Conservation (phyloP, 352 stramenopile genomes). For the Globisporangium cederbergense region DNA sequence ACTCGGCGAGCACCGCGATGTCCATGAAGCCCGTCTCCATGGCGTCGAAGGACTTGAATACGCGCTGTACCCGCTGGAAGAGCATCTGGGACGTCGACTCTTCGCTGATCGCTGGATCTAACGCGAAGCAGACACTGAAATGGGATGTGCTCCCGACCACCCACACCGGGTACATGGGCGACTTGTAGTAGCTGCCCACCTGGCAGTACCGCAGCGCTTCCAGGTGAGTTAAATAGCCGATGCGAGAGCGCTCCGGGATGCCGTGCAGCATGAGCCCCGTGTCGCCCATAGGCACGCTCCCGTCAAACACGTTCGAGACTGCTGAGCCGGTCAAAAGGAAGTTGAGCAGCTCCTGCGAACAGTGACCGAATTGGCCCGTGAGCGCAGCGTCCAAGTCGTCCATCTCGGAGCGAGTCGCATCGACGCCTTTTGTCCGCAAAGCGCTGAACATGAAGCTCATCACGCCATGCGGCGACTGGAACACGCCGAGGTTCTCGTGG, state of each 20-base stretch:
- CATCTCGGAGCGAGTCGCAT: slow-evolving; percentile 60
- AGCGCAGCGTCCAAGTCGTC: slow-evolving; percentile 57
- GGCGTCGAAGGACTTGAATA: slow-evolving; percentile 87
- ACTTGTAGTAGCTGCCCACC: slow-evolving; percentile 91
- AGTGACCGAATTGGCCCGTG: slow-evolving; percentile 77
- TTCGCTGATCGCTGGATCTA: slow-evolving; percentile 49
- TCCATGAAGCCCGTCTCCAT: slow-evolving; percentile 89
- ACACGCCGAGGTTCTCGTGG: slow-evolving; percentile 19
- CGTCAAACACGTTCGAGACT: slow-evolving; percentile 85
- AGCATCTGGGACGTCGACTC: slow-evolving; percentile 71
- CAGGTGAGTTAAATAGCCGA: slow-evolving; percentile 90
- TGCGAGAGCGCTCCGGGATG: slow-evolving; percentile 35
- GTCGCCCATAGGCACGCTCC: slow-evolving; percentile 69
- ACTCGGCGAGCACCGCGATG: slow-evolving; percentile 49
- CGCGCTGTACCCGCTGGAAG: slow-evolving; percentile 81
- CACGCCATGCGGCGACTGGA: slow-evolving; percentile 44
- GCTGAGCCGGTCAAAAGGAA: slow-evolving; percentile 75
- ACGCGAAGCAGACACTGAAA: slow-evolving; percentile 88
- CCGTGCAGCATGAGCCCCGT: slow-evolving; percentile 69
- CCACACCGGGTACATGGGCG: slow-evolving; percentile 84
- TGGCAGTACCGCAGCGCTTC: slow-evolving; percentile 89
- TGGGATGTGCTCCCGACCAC: slow-evolving; percentile 88
- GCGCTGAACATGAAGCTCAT: slow-evolving; percentile 72
- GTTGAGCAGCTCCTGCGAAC: slow-evolving; percentile 85
- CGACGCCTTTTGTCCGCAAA: slow-evolving; percentile 52